Base-by-base conservation (phyloP, 164 flowering plant species). In the Chloranthus sessilifolius region DNA sequence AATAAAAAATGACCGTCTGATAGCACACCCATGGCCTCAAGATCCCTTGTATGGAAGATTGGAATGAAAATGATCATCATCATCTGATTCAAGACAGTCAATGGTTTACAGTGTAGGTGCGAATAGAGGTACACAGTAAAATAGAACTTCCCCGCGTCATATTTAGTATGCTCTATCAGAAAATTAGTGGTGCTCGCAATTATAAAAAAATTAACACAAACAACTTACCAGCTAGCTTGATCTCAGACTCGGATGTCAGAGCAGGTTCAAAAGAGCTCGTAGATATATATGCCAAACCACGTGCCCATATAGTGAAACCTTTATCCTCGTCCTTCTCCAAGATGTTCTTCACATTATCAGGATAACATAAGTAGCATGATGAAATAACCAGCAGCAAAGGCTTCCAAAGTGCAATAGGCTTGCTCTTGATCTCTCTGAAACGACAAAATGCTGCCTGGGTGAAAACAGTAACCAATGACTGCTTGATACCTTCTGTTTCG, bases 371-470 rank as follows among this genome's bases (percentile, higher is more conserved):
- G 64, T 78, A 82, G 72, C 88, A 81, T 14, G 90, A 79, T 22
- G 88, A 58, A 56, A 82, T 59, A 28, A 74, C 81, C 47, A 85
- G 78, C 65, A 82, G 45, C 55, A 85, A 50, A 55, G 95, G 84
- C 54, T 77, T 82, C 95, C 87, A 85, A 34, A 74, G n/a, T n/a
- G n/a, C n/a, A n/a, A n/a, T n/a, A n/a, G n/a, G n/a, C n/a, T n/a
- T 71, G 72, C 61, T 59, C 59, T 28, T 61, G 26, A 71, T 55
- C 44, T 70, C 68, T 52, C 12, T 70, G 49, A 79, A 81, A 60
- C 69, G 78, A 64, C 74, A 74, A 73, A 70, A 73, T 62, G 85
- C 80, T 29, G 74, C 83, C 57, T 34, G 44, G 50, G 67, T 61
- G 45, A 82, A 76, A 47, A 76, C 40, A 20, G 55, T 47, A 12